phyloP scores from a whole-genome alignment of 805 yeast genomes.

The Candida patagonica region DNA sequence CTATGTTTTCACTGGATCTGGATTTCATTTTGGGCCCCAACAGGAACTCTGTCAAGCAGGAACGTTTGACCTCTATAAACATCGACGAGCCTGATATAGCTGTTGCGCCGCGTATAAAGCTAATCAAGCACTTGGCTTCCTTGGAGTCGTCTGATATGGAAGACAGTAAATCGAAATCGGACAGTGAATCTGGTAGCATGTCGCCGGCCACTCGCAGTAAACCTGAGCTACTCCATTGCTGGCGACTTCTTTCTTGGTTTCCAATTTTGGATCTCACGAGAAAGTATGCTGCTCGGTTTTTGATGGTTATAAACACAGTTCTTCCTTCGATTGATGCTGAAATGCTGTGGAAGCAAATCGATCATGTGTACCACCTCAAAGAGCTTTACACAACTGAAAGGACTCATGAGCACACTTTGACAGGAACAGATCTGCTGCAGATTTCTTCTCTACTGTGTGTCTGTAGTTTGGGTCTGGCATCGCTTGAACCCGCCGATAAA shows the following conservation, averaged over 20 bases:
- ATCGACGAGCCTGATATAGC: no score
- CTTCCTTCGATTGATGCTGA: conserved; percentile 16
- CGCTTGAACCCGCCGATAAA: conserved; percentile 7
- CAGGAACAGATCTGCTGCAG: conserved; percentile 12
- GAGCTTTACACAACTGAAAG: not conserved
- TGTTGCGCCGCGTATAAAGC: no score
- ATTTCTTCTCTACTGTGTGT: conserved; percentile 11
- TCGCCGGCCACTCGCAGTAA: no score
- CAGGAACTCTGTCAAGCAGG: no score
- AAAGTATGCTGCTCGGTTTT: conserved; percentile 15
- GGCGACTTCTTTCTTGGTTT: conserved; percentile 10
- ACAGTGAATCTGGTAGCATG: no score
- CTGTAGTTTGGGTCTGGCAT: conserved; percentile 9
- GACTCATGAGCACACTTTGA: conserved; percentile 4
- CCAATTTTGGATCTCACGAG: conserved; percentile 19
- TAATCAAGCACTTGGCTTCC: no score
- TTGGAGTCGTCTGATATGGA: no score
- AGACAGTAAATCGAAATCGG: no score
- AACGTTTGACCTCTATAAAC: no score
- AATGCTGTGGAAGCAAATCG: conserved; percentile 10
- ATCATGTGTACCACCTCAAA: conserved; percentile 10
- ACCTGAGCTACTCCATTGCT: no score
- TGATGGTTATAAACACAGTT: conserved; percentile 14
- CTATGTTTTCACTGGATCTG: no score
- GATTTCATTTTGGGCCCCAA: no score